Conservation (phyloP, 768 basidiomycete genomes). For the Phlebiopsis gigantea region DNA sequence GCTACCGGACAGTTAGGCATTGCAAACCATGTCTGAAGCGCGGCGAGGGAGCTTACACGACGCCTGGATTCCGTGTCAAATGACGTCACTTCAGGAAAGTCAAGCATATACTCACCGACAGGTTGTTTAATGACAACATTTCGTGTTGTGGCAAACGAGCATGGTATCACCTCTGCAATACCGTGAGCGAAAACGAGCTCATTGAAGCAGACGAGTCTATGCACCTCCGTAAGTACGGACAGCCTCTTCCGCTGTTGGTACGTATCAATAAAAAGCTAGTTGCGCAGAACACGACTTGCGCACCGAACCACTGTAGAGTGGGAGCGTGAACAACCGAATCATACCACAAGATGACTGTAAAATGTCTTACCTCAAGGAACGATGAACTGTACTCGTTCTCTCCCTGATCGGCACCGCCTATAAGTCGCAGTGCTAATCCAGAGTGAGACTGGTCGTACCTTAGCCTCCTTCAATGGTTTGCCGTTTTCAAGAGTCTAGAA, state of each 20-base stretch:
- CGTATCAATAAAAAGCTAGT: background rate
- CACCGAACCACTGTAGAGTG: constrained; percentile 72
- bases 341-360: constrained; percentile 15
- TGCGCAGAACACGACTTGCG: constrained; percentile 7
- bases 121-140: constrained; percentile 95
- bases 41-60: constrained; percentile 33
- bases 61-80: constrained; percentile 38
- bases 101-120: constrained; percentile 45
- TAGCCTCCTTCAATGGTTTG: constrained; percentile 80
- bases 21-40: background rate
- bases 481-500: constrained; percentile 90
- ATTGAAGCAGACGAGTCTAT: background rate
- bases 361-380: constrained; percentile 62
- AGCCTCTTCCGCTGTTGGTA: constrained; percentile 57
- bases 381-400: constrained; percentile 85
- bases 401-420: constrained; percentile 37
- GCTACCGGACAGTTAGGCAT: constrained; percentile 29
- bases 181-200: background rate
- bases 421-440: background rate
- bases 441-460: constrained; percentile 37
- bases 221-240: constrained; percentile 85
- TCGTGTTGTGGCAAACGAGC: constrained; percentile 58
- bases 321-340: background rate
- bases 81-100: constrained; percentile 18
- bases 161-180: constrained; percentile 73